Conservation (phyloP, 164 flowering plant species). For the Nymphaea colorata region DNA sequence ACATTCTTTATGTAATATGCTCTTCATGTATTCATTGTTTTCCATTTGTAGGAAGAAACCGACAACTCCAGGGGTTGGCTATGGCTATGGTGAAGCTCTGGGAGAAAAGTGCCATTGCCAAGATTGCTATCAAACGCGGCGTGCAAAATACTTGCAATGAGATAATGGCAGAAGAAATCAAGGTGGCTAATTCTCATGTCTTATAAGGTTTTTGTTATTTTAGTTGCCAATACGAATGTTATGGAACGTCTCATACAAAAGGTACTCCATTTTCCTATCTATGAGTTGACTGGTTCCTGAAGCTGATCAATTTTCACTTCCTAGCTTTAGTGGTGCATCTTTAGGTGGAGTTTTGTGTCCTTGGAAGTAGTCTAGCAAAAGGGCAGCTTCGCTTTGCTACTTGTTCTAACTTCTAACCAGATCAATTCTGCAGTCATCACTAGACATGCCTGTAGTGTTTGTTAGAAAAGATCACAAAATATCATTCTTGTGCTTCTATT, state of each 20-base stretch:
- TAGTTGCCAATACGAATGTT: background rate
- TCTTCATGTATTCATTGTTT: background rate
- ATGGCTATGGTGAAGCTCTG: constrained; percentile 86
- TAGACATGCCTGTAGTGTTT: no score
- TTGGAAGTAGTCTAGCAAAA: no score
- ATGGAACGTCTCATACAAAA: background rate
- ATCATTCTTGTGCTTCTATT: no score
- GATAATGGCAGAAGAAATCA: constrained; percentile 92
- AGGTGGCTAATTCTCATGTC: constrained; percentile 27
- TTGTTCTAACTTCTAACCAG: no score
- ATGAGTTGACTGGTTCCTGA: no score
- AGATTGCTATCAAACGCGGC: constrained; percentile 93
- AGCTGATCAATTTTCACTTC: no score
- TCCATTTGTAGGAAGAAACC: constrained; percentile 55
- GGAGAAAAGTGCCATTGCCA: constrained; percentile 82
- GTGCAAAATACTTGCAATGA: constrained; percentile 79
- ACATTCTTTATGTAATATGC: background rate
- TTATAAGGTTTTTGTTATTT: background rate
- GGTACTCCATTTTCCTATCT: no score
- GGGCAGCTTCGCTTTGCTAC: no score
- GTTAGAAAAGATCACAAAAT: no score
- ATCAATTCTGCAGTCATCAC: no score
- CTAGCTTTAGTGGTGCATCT: no score
- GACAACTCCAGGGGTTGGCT: constrained; percentile 84
- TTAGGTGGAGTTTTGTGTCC: no score